Conservation (phyloP, 129 eudicot species). For the Solidago caesia region DNA sequence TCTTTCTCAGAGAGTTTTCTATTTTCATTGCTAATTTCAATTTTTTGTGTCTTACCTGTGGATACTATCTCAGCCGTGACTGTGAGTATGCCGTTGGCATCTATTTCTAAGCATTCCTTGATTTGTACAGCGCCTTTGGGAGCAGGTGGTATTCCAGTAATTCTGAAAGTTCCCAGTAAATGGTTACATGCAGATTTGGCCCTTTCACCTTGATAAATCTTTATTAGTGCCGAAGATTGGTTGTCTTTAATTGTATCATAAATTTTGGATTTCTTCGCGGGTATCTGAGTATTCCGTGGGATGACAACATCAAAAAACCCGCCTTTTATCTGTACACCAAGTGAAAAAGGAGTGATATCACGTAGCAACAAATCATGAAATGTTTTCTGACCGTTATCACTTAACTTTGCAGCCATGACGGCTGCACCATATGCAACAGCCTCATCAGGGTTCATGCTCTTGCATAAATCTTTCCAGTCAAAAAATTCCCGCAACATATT, state of each 20-base stretch:
- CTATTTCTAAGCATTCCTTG: constrained; percentile 15
- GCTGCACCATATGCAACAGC: constrained; percentile 30
- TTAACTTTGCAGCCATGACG: constrained; percentile 23
- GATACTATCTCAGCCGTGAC: constrained; percentile 11
- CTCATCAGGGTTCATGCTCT: constrained; percentile 22
- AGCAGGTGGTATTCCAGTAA: constrained; percentile 16
- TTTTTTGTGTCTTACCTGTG: neutral
- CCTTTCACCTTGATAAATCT: constrained; percentile 21
- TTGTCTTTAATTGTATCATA: neutral
- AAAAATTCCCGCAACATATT: neutral
- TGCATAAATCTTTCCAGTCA: constrained; percentile 8
- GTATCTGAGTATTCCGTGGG: constrained; percentile 21
- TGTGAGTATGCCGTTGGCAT: constrained; percentile 24
- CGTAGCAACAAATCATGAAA: constrained; percentile 1
- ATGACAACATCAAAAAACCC: neutral
- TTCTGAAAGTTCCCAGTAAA: constrained; percentile 10
- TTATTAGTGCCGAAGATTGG: neutral
- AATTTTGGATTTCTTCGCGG: neutral
- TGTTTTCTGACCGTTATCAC: neutral
- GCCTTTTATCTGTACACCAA: neutral
- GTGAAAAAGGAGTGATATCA: constrained; percentile 25
- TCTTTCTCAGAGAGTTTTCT: constrained; percentile 18
- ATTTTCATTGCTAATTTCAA: constrained; percentile 7
- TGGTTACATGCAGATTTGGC: neutral
- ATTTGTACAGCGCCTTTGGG: constrained; percentile 11